Evolutionary conservation across 2,329 filamentous ascomycete genomes (phyloP).

Genomic region (Aureobasidium leucospermi): DNA sequence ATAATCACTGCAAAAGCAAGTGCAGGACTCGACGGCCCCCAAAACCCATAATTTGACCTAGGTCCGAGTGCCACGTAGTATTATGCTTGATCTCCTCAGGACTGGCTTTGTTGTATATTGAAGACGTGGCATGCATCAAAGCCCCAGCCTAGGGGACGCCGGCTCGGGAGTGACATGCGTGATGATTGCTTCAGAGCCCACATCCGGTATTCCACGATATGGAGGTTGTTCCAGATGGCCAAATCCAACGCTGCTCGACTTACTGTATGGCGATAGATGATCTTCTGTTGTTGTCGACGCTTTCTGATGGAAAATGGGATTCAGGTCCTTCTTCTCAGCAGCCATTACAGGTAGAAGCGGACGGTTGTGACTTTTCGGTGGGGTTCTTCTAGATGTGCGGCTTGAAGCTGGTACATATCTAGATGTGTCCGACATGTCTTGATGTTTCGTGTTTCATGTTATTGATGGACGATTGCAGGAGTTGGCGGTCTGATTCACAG

Average conservation of each 20-base stretch:
- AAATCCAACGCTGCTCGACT: no score
- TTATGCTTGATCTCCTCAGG: not conserved
- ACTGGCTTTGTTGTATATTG: not conserved
- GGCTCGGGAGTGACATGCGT: not conserved
- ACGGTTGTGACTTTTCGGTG: no score
- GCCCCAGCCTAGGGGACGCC: not conserved
- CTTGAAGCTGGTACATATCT: no score
- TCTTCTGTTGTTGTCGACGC: not conserved
- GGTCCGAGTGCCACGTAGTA: not conserved
- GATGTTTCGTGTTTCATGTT: not conserved
- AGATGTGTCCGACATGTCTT: not conserved
- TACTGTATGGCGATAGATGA: not conserved
- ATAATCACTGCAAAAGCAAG: not conserved
- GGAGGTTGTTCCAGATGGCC: not conserved
- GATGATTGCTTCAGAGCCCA: not conserved
- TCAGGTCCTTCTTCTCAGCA: no score
- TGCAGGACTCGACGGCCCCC: not conserved
- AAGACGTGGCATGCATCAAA: conserved; percentile 8
- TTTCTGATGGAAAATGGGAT: no score
- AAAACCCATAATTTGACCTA: not conserved
- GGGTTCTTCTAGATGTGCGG: no score
- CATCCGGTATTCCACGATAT: no score
- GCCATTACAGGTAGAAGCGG: no score
- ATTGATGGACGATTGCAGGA: not conserved
- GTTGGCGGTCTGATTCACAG: not conserved